These are phyloP conservation scores for Stephanodiscus minutulus DNA, from an alignment of 108 stramenopile genomes.

Conservation along the genomic window DNA sequence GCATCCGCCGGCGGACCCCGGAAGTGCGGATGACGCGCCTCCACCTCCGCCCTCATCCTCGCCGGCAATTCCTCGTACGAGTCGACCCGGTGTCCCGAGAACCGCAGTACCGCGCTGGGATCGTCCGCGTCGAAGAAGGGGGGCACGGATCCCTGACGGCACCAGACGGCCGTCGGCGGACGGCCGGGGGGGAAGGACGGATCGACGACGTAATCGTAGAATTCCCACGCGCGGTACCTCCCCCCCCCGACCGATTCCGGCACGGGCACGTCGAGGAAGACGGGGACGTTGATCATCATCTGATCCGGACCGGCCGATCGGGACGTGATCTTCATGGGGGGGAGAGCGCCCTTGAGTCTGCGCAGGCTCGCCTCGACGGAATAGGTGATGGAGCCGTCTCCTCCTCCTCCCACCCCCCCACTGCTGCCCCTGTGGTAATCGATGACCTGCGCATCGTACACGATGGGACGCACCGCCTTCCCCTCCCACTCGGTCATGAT, in stretches of 20 bases:
- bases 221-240: constrained; percentile 42
- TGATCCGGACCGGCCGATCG: constrained; percentile 6
- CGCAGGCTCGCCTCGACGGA: constrained; percentile 28
- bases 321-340: constrained; percentile 24
- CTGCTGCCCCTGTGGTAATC: constrained; percentile 21
- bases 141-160: constrained; percentile 30
- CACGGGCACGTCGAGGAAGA: constrained; percentile 29
- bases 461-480: constrained; percentile 21
- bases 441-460: constrained; percentile 38
- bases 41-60: constrained; percentile 21
- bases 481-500: constrained; percentile 36
- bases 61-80: constrained; percentile 29
- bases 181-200: constrained; percentile 18
- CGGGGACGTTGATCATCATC: constrained; percentile 31
- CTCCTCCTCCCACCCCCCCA: not conserved
- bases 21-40: constrained; percentile 19
- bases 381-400: constrained; percentile 10
- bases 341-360: constrained; percentile 23
- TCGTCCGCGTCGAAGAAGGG: constrained; percentile 26
- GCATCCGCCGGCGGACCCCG: constrained; percentile 16
- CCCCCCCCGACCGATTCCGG: not conserved
- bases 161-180: constrained; percentile 30
- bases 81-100: constrained; percentile 27
- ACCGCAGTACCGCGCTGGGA: constrained; percentile 27
- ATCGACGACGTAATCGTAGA: constrained; percentile 41